phyloP scores from a whole-genome alignment of 805 yeast genomes.

The Yamadazyma sp. region DNA sequence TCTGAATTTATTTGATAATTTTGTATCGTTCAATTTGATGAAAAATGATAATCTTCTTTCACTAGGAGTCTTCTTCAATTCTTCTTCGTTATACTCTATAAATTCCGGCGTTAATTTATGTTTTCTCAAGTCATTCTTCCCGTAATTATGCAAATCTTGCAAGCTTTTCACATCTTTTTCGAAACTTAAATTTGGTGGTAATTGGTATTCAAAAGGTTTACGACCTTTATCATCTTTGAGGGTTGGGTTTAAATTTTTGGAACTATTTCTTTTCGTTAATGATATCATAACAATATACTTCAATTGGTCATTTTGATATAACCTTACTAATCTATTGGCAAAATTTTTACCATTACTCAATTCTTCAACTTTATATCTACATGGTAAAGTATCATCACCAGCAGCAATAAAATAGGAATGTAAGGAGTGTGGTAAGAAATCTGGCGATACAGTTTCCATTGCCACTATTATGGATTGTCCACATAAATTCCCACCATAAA shows the following conservation, averaged over 20 bases:
- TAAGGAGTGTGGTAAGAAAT: slow-evolving; percentile 38
- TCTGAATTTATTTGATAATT: slow-evolving; percentile 16
- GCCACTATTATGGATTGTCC: slow-evolving; percentile 40
- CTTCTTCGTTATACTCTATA: slow-evolving; percentile 19
- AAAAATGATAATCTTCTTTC: slow-evolving; percentile 33
- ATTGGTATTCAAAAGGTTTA: slow-evolving; percentile 32
- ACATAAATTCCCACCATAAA: slow-evolving; percentile 39
- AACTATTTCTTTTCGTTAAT: slow-evolving; percentile 30
- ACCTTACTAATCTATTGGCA: slow-evolving; percentile 31
- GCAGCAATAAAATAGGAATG: slow-evolving; percentile 40
- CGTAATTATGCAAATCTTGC: slow-evolving; percentile 12
- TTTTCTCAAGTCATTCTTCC: slow-evolving; percentile 11
- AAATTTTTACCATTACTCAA: slow-evolving; percentile 34
- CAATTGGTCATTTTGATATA: slow-evolving; percentile 26
- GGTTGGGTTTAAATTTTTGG: slow-evolving; percentile 11
- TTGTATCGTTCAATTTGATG: slow-evolving; percentile 24
- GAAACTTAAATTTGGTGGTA: slow-evolving; percentile 22
- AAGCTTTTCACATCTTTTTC: slow-evolving; percentile 20
- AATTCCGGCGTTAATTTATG: slow-evolving; percentile 30
- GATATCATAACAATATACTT: slow-evolving; percentile 34
- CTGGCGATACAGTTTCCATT: slow-evolving; percentile 23
- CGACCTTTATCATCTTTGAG: slow-evolving; percentile 18
- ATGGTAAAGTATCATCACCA: slow-evolving; percentile 27
- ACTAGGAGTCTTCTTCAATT: slow-evolving; percentile 21
- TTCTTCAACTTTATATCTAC: slow-evolving; percentile 32